Conservation (phyloP, 164 flowering plant species). For the Aristolochia californica region DNA sequence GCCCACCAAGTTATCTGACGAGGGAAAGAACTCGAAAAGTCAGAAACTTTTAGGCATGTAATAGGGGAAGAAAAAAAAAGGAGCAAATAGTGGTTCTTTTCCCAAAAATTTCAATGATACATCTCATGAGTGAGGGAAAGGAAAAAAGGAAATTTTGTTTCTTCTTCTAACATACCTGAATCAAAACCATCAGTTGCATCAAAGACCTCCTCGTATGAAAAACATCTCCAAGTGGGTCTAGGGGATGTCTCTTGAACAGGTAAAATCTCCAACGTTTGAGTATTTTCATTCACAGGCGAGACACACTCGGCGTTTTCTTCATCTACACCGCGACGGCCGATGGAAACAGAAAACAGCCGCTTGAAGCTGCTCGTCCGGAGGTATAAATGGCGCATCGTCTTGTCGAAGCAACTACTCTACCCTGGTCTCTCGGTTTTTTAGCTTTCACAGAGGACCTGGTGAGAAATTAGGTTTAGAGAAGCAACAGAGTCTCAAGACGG, state of each 20-base stretch:
- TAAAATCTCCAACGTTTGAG: slow-evolving; percentile 7
- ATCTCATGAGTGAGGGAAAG: neutral
- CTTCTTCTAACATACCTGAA: slow-evolving; percentile 33
- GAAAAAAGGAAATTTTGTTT: neutral
- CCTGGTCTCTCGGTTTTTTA: neutral
- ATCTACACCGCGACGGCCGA: slow-evolving; percentile 31
- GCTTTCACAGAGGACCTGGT: neutral
- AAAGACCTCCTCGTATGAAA: slow-evolving; percentile 64
- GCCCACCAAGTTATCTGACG: slow-evolving; percentile 75
- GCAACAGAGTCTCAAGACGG: neutral
- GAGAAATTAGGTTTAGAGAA: neutral
- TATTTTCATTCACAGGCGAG: neutral
- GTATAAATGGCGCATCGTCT: slow-evolving; percentile 15
- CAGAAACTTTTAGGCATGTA: neutral
- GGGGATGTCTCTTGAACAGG: slow-evolving; percentile 15
- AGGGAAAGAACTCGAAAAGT: slow-evolving; percentile 5
- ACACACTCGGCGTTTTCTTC: slow-evolving; percentile 15
- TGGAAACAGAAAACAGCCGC: slow-evolving; percentile 45
- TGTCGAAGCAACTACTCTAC: neutral
- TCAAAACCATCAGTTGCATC: slow-evolving; percentile 65
- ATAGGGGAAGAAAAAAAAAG: no score
- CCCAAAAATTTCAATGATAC: no score
- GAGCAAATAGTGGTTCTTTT: no score
- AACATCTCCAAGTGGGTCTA: slow-evolving; percentile 81
- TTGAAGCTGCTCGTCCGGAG: slow-evolving; percentile 47